Conservation (phyloP, 2,329 filamentous ascomycete species). For the Pseudogymnoascus pannorum region DNA sequence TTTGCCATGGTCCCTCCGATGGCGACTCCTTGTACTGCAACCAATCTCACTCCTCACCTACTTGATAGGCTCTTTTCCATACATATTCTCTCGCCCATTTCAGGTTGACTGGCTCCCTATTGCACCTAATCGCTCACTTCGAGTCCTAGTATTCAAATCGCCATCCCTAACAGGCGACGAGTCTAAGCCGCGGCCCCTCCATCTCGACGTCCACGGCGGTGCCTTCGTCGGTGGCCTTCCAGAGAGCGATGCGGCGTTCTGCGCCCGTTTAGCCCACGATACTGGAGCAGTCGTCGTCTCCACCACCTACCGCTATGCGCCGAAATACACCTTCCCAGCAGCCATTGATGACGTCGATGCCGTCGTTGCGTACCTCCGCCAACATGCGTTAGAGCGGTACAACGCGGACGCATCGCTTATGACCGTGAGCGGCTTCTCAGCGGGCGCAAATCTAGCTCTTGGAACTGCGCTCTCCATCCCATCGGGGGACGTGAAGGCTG, state of each 20-base stretch:
- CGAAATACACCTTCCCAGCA: constrained; percentile 29
- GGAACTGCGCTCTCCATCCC: neutral
- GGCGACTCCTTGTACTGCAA: constrained; percentile 38
- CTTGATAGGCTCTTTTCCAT: constrained; percentile 31
- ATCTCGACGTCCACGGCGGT: constrained; percentile 39
- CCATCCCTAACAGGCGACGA: constrained; percentile 15
- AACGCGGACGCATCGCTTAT: constrained; percentile 34
- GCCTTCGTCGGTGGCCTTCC: constrained; percentile 38
- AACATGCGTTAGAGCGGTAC: constrained; percentile 31
- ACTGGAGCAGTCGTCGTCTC: constrained; percentile 36
- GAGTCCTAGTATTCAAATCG: constrained; percentile 31
- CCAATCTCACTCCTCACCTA: constrained; percentile 34
- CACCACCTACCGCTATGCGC: constrained; percentile 30
- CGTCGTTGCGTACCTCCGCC: constrained; percentile 33
- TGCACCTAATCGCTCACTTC: constrained; percentile 21
- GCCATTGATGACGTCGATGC: constrained; percentile 36
- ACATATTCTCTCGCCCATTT: constrained; percentile 32
- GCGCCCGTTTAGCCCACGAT: constrained; percentile 28
- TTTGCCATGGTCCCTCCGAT: constrained; percentile 35
- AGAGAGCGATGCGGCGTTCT: constrained; percentile 32
- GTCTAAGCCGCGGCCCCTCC: constrained; percentile 32
- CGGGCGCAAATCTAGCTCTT: constrained; percentile 39
- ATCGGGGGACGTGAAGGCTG: neutral
- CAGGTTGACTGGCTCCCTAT: constrained; percentile 30
- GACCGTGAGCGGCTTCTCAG: constrained; percentile 38